Evolutionary conservation across 768 basidiomycete genomes (phyloP), one percentile per base, ranked within the genome.

Genomic region (Sistotremastrum suecicum): DNA sequence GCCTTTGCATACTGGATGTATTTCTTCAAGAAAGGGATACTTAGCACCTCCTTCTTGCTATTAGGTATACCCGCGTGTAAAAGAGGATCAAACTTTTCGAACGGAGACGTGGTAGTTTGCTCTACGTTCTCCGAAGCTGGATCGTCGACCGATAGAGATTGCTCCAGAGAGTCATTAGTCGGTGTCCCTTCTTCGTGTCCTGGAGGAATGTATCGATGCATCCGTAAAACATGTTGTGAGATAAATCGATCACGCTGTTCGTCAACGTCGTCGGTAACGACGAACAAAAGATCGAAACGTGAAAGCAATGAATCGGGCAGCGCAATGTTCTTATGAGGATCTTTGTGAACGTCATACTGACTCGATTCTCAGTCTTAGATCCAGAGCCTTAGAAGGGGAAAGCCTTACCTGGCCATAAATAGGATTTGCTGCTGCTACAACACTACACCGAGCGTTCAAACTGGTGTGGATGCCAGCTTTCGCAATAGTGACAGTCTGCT

Each of bases 381-480:
- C 33, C 29, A 42, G 33, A 34, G 35, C 41, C 30, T 37, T 11
- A 39, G 39, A 44, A 39, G 45, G 20, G 20, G 36, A 46, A 34
- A 37, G 33, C 52, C 71, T 55, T 58, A 87, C 91, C 67, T 94
- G 91, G 37, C 91, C 94, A 60, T 97, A 99, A 52, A 98, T 95
- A 3, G 95, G 95, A 61, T 98, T 99, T 34, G 95, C 95, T 34
- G 95, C 95, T 20, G 95, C 95, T 42, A 99, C 80, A 40, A 99
- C 95, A 54, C 89, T 94, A 61, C 95, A 98, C 37, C 95, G 77
- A 4, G 95, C 95, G 62, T 99, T 99, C 55, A 99, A 71, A 60
- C 85, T 91, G 0, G 95, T 99, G 59, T 98, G 95, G 53, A 99
- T 99, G 48, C 95, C 95, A 8, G 95, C 95, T 58, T 99, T 99